Conservation (phyloP, 306 rosid species). For the Oemleria cerasiformis region DNA sequence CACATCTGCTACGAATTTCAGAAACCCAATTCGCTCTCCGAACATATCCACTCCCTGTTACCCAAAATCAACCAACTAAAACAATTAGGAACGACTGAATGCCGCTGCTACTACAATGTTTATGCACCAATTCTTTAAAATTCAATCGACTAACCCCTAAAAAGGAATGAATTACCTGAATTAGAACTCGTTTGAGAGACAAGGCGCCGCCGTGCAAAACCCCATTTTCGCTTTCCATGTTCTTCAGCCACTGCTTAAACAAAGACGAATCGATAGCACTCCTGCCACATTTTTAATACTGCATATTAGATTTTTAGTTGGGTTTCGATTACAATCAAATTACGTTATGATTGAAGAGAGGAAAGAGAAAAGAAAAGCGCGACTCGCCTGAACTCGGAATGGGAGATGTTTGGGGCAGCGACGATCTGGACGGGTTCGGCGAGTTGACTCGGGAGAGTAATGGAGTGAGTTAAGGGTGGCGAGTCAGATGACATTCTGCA, state of each 20-base stretch:
- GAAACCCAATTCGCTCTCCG: constrained; percentile 78
- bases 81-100: background rate
- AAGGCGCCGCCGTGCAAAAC: constrained; percentile 54
- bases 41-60: constrained; percentile 92
- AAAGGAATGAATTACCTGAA: constrained; percentile 54
- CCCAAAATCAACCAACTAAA: background rate
- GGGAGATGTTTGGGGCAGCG: constrained; percentile 72
- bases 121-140: background rate
- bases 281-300: constrained; percentile 35
- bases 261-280: constrained; percentile 74
- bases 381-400: constrained; percentile 62
- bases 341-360: background rate
- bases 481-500: constrained; percentile 67
- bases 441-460: constrained; percentile 51
- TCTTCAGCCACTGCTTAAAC: constrained; percentile 81
- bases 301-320: background rate
- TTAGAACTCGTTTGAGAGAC: constrained; percentile 59
- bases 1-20: constrained; percentile 86
- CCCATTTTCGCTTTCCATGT: constrained; percentile 71
- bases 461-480: constrained; percentile 41
- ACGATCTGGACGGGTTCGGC: constrained; percentile 61
- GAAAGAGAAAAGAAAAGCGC: background rate
- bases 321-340: background rate
- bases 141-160: background rate
- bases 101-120: background rate